Evolutionary conservation across 768 basidiomycete species (phyloP), one percentile per base, ranked within the genome.

Genomic region (Symmetrospora coprosmae): DNA sequence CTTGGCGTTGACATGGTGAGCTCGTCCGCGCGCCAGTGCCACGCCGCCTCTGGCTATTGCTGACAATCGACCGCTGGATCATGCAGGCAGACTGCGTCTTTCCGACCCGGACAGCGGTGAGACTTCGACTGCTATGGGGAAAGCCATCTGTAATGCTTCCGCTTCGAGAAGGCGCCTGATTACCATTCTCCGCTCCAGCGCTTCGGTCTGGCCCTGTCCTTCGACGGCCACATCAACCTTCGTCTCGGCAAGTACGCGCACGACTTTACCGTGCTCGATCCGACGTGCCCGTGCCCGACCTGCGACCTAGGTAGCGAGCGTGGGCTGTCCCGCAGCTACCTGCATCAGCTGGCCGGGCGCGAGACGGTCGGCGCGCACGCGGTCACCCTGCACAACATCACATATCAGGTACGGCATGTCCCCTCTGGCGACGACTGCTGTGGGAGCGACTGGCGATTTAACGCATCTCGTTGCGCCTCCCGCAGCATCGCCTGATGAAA

Each of bases 1-100:
- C 75, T 92, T n/a, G 88, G 88, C 14, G 79, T 91, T 30, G 88
- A 92, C 68, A 91, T 92, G 87, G 87, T 85, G 64, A 30, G 74
- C 63, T n/a, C n/a, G n/a, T n/a, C n/a, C n/a, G n/a, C n/a, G n/a
- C n/a, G n/a, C 21, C 19, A 28, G 38, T 43, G 16, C 31, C 25
- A 17, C n/a, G 21, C 35, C 35, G 25, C 50, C 25, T 43, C 38
- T 48, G 38, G 34, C 40, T 51, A 31, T 19, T 28, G 45, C 19
- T 63, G 14, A 47, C 6, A 5, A n/a, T n/a, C n/a, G n/a, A n/a
- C n/a, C n/a, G n/a, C n/a, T 9, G 43, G 9, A 7, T 19, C 5
- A 19, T 52, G 9, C 61, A 87, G 86, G 87, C 87, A 0, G 88
- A 92, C 70, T 92, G 88, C 64, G 88, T 92, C 11, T 91, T 89